Evolutionary conservation across 495 filamentous ascomycete species (phyloP), one percentile per base, ranked within the genome.

Genomic region (Aspergillus nidulans): DNA sequence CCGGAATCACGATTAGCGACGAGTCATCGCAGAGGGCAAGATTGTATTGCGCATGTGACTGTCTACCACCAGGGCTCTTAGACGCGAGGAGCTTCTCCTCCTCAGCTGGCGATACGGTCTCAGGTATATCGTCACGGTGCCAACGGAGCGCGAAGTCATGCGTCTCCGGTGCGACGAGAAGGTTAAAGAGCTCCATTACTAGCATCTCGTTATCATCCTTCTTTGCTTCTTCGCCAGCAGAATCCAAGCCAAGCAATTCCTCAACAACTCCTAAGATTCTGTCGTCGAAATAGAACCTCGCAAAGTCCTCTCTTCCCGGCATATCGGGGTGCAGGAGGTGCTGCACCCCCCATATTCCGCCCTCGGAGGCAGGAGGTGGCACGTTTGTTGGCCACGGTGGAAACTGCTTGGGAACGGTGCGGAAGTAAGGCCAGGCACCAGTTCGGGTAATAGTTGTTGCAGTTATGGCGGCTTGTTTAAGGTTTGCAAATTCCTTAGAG

Each of bases 341-440:
- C 75, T 92, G 89, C 8, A 92, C 84, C 54, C 89, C 89, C 89
- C 89, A 94, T 69, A 94, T 90, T 19, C 87, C 88, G 53, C 75
- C 77, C 28, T 76, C 72, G 0, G 70, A 72, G 47, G 77, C 71
- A 0, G 75, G 72, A 0, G 76, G 76, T 0, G 72, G 60, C 34
- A 70, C 36, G n/a, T 39, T 75, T 1, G 72, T 69, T 21, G 80
- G 76, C 88, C 89, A 92, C 7, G 89, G 89, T 1, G 89, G 89
- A 75, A 94, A 94, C 68, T 92, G 89, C 63, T 91, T 91, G 47
- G 86, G 87, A 18, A 91, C 82, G 3, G 87, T 91, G 63, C 89
- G 85, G 69, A 94, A 81, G 73, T 87, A 78, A 13, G 86, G 87
- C 89, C 89, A 94, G 45, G 70, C 34, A 25, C 87, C 88, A 7